Conservation (phyloP, 176 grass and related monocot genomes). For the maize (Zea mays) region DNA sequence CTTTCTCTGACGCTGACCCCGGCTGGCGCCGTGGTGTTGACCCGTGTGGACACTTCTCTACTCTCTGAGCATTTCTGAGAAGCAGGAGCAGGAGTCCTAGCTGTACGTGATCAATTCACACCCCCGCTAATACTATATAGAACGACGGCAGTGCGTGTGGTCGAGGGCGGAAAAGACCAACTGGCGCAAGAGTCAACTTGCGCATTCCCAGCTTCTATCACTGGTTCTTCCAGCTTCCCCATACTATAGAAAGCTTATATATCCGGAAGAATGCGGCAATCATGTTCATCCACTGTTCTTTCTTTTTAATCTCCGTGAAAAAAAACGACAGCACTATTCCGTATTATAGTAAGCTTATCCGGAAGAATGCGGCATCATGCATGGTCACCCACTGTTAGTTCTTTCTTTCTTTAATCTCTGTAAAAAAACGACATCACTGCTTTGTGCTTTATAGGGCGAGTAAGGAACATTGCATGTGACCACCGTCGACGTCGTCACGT, state of each 20-base stretch:
- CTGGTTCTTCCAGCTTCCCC: neutral
- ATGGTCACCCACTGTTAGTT: neutral
- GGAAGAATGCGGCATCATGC: too few species aligned
- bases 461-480: neutral
- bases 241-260: neutral
- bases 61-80: neutral
- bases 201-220: neutral
- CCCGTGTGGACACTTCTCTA: slow-evolving; percentile 5
- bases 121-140: too few species aligned
- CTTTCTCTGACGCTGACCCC: neutral
- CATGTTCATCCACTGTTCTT: neutral
- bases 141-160: neutral
- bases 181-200: neutral
- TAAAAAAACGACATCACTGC: slow-evolving; percentile 31
- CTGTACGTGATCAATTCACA: neutral
- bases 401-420: slow-evolving; percentile 4
- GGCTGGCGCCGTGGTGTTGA: slow-evolving; percentile 17
- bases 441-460: neutral
- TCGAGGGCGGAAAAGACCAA: neutral
- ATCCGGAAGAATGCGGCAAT: slow-evolving; percentile 2
- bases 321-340: too few species aligned
- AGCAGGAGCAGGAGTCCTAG: neutral
- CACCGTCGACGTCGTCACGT: neutral
- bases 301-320: too few species aligned
- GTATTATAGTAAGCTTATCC: too few species aligned